Evolutionary conservation across 2,329 filamentous ascomycete genomes (phyloP).

Genomic region (Aspergillus nomiae): DNA sequence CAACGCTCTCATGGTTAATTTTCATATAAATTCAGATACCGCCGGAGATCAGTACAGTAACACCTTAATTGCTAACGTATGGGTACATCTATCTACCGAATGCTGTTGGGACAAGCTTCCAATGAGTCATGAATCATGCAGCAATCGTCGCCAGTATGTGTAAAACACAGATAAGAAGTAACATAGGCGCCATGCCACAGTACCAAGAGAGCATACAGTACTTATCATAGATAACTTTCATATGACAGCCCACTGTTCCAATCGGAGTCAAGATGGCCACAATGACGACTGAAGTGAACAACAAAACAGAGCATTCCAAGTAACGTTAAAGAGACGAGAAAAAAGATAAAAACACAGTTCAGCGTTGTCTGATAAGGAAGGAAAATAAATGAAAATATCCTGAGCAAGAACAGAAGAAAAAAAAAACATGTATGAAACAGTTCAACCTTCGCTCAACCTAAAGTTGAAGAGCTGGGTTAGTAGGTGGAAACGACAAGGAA

Average conservation of each 20-base stretch:
- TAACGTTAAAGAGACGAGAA: conserved; percentile 7
- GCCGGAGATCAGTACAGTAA: conserved; percentile 1
- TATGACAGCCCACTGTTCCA: conserved; percentile 6
- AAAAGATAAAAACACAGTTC: conserved; percentile 16
- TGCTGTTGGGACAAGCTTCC: conserved; percentile 21
- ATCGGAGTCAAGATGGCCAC: conserved; percentile 10
- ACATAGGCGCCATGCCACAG: conserved; percentile 1
- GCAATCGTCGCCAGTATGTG: conserved; percentile 16
- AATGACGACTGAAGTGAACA: conserved; percentile 8
- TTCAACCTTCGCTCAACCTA: conserved; percentile 1
- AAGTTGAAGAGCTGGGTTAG: not conserved
- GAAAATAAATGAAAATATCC: not conserved
- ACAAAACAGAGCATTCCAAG: conserved; percentile 12
- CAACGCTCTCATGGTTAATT: not conserved
- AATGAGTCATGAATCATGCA: conserved; percentile 17
- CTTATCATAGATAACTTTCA: not conserved
- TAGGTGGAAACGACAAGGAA: conserved; percentile 6
- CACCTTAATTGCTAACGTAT: conserved; percentile 26
- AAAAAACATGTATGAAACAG: conserved; percentile 18
- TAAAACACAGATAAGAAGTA: conserved; percentile 12
- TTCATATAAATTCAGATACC: not conserved
- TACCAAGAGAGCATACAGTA: not conserved
- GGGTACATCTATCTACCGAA: conserved; percentile 39
- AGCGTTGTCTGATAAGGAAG: not conserved
- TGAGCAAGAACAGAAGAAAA: too few species aligned